phyloP scores from a whole-genome alignment of 352 stramenopile genomes.

The Phytophthora ohioensis region DNA sequence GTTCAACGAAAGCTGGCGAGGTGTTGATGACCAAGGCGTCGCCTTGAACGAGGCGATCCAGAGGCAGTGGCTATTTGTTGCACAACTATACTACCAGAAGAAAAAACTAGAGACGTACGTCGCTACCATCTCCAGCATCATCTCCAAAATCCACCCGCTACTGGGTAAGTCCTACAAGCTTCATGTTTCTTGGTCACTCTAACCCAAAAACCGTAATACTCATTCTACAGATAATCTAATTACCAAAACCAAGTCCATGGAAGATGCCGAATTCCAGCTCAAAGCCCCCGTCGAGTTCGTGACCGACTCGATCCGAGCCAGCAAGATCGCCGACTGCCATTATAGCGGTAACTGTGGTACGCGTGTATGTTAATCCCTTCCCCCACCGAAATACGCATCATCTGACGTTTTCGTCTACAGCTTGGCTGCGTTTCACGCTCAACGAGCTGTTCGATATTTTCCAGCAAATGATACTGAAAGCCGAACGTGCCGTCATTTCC shows the following conservation, averaged over 20 bases:
- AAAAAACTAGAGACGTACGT: conserved; percentile 51
- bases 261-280: conserved; percentile 64
- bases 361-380: background rate
- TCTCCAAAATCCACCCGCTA: conserved; percentile 45
- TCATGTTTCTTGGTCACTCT: background rate
- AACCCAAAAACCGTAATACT: background rate
- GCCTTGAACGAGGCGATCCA: conserved; percentile 56
- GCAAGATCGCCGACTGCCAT: conserved; percentile 69
- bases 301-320: conserved; percentile 53
- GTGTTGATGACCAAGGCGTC: conserved; percentile 46
- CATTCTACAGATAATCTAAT: conserved; percentile 40
- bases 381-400: conserved; percentile 12
- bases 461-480: conserved; percentile 50
- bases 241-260: conserved; percentile 53
- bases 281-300: conserved; percentile 69
- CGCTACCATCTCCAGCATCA: conserved; percentile 37
- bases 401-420: conserved; percentile 41
- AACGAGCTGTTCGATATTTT: conserved; percentile 60
- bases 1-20: conserved; percentile 68
- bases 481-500: conserved; percentile 48
- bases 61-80: conserved; percentile 55
- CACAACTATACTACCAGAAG: conserved; percentile 56
- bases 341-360: conserved; percentile 69
- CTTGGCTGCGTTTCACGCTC: conserved; percentile 52
- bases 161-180: conserved; percentile 34